phyloP scores from a whole-genome alignment of 768 basidiomycete genomes.

The Hypholoma fasciculare region DNA sequence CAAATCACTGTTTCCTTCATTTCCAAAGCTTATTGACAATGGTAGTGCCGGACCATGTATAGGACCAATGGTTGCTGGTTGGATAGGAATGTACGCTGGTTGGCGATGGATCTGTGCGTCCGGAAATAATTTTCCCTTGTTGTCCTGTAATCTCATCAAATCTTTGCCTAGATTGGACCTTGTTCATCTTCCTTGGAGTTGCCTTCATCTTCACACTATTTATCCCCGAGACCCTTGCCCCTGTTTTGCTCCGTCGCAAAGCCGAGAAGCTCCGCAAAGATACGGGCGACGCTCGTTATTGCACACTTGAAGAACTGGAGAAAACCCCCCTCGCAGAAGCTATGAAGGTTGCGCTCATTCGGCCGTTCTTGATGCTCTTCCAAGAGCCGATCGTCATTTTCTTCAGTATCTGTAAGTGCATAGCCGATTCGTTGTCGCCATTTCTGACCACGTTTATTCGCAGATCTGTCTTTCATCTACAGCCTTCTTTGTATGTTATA shows the following conservation, averaged over 20 bases:
- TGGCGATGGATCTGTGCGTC: conserved; percentile 45
- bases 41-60: conserved; percentile 43
- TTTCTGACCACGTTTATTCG: neutral
- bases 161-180: conserved; percentile 36
- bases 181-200: conserved; percentile 40
- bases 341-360: conserved; percentile 34
- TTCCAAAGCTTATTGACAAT: neutral
- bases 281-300: conserved; percentile 33
- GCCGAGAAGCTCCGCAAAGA: conserved; percentile 40
- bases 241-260: conserved; percentile 42
- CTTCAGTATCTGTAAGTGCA: conserved; percentile 37
- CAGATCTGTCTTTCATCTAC: conserved; percentile 46
- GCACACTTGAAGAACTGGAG: conserved; percentile 40
- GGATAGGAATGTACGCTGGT: conserved; percentile 44
- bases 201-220: conserved; percentile 38
- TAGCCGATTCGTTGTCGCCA: neutral
- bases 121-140: neutral
- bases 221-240: conserved; percentile 54
- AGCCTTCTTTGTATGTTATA: conserved; percentile 31
- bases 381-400: conserved; percentile 45
- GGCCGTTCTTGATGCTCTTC: conserved; percentile 43
- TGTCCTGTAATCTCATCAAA: neutral
- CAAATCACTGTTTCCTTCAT: neutral
- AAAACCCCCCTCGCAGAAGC: conserved; percentile 29
- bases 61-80: conserved; percentile 51